phyloP scores from a whole-genome alignment of 2,329 filamentous ascomycete species.

The Epicoccum nigrum region DNA sequence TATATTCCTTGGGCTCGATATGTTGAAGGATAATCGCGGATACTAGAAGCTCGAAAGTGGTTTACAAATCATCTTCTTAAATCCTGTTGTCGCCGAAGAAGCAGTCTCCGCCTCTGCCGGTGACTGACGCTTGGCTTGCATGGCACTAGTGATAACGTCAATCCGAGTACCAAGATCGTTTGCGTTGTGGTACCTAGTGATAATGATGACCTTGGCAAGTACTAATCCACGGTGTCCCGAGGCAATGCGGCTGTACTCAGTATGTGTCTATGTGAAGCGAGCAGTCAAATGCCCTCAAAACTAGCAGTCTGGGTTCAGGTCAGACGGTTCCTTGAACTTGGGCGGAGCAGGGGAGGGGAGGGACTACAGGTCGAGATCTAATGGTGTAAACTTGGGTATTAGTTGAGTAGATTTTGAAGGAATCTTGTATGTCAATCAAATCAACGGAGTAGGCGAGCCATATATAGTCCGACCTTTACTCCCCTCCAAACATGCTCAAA shows the following conservation, averaged over 20 bases:
- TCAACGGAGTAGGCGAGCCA: not conserved
- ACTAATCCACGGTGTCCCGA: not conserved
- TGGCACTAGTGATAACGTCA: slow-evolving; percentile 16
- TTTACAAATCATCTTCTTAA: too few relatives aligned
- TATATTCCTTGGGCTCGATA: not conserved
- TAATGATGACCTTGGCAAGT: slow-evolving; percentile 10
- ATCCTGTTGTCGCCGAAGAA: not conserved
- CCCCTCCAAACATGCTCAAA: slow-evolving; percentile 10
- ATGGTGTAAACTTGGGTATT: too few relatives aligned
- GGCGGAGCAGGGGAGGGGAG: too few relatives aligned
- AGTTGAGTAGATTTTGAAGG: not conserved
- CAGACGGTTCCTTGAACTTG: too few relatives aligned
- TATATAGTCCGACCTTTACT: not conserved
- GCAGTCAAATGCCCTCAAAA: not conserved
- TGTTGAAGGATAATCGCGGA: not conserved
- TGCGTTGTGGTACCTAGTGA: slow-evolving; percentile 11
- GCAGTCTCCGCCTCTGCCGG: slow-evolving; percentile 6
- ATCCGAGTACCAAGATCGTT: not conserved
- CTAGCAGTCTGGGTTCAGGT: too few relatives aligned
- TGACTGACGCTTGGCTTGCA: slow-evolving; percentile 14
- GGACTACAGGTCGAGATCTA: too few relatives aligned
- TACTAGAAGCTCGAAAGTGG: too few relatives aligned
- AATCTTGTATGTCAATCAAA: not conserved
- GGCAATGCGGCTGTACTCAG: slow-evolving; percentile 11
- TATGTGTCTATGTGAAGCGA: not conserved